phyloP scores from a whole-genome alignment of 2,329 filamentous ascomycete species.

The Pezicula rhizophila region DNA sequence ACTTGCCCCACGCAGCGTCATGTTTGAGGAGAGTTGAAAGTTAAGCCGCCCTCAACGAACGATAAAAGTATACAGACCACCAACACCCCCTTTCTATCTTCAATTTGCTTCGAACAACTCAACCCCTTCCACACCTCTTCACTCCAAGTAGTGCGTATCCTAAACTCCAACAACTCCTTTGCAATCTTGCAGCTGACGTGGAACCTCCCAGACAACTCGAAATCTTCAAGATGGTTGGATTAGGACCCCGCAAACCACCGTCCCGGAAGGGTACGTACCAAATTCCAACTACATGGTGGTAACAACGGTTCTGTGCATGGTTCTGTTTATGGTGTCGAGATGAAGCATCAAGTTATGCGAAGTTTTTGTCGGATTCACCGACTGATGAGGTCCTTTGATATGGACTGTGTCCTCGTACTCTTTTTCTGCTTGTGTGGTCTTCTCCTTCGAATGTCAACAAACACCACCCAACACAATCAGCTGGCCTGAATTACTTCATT shows the following conservation, averaged over 20 bases:
- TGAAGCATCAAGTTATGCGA: too few relatives aligned
- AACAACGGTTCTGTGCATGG: too few relatives aligned
- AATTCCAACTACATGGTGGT: background rate
- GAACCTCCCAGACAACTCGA: background rate
- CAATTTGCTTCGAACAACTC: background rate
- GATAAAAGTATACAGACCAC: too few relatives aligned
- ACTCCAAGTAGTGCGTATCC: too few relatives aligned
- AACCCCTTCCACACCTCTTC: background rate
- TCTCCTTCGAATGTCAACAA: background rate
- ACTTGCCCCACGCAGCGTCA: too few relatives aligned
- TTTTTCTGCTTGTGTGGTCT: background rate
- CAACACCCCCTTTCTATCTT: background rate
- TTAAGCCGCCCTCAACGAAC: too few relatives aligned
- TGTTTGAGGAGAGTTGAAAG: too few relatives aligned
- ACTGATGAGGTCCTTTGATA: too few relatives aligned
- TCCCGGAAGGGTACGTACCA: conserved; percentile 60
- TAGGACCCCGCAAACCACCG: conserved; percentile 56
- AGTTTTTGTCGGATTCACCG: too few relatives aligned
- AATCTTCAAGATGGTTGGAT: conserved; percentile 48
- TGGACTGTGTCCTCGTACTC: background rate
- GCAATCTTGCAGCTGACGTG: background rate
- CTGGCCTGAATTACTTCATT: background rate
- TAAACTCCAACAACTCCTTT: background rate
- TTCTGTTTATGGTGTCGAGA: too few relatives aligned
- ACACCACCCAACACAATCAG: background rate